Evolutionary conservation across 208 protist genomes (phyloP).

Genomic region (Lotmaria passim): DNA sequence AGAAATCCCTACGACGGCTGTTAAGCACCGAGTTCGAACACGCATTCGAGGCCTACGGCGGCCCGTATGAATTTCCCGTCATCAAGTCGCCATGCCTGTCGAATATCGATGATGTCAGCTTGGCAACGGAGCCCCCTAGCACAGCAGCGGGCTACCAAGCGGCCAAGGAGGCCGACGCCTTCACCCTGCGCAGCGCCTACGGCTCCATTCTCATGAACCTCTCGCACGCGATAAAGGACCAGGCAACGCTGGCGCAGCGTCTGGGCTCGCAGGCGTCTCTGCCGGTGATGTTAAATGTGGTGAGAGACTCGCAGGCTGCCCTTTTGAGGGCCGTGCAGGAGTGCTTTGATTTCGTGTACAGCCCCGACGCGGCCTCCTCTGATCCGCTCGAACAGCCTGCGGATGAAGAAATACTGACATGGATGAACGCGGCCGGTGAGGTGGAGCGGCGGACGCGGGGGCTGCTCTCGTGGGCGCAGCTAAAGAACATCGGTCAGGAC

Average conservation of each 20-base stretch:
- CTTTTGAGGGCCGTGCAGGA: not conserved
- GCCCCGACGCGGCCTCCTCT: not conserved
- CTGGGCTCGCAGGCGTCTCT: not conserved
- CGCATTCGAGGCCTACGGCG: not conserved
- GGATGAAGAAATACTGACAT: too few relatives aligned
- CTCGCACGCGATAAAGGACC: not conserved
- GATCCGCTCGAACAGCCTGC: not conserved
- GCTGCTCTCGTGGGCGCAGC: constrained; percentile 6
- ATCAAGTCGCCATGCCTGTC: not conserved
- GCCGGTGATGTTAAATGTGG: not conserved
- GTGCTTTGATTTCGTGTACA: constrained; percentile 4
- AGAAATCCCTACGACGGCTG: not conserved
- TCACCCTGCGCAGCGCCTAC: not conserved
- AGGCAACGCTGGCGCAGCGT: not conserved
- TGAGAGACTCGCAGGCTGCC: not conserved
- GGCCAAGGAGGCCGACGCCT: not conserved
- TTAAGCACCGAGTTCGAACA: not conserved
- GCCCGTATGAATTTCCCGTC: not conserved
- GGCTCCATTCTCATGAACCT: not conserved
- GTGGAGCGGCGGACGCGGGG: not conserved
- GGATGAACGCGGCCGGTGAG: not conserved
- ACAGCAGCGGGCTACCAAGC: not conserved
- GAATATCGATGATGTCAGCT: not conserved
- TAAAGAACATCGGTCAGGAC: constrained; percentile 2
- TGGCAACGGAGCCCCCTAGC: not conserved